Base-by-base conservation (phyloP, 129 eudicot species). In the Solidago caesia region DNA sequence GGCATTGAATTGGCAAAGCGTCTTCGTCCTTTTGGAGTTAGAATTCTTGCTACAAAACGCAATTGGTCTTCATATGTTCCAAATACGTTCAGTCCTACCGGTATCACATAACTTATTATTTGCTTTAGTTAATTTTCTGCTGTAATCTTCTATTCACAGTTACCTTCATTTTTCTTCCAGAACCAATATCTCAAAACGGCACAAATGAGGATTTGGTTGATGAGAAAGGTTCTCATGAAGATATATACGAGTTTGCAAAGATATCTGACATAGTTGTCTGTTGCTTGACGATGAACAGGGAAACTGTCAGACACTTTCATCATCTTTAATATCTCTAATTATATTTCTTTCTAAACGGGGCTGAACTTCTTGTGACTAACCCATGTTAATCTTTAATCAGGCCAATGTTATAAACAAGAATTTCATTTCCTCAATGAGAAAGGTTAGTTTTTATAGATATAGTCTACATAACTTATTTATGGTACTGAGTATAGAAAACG, bases 21-120 rank as follows among this genome's bases (percentile, higher is more conserved):
- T 64, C 79, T 90, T 82, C 87, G 85, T 65, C 97, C 97, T 64
- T 94, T 94, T 88, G 98, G 88, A 75, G 98, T 94, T 27, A 85
- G 82, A 67, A 85, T 94, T 69, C 77, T 90, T 75, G 98, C 98
- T 61, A 94, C 97, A 64, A 94, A 94, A 85, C 84, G 97, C 66
- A 90, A 67, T 85, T 94, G 97, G 98, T 25, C 49, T 27, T 79
- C 87, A 10, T 46, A 62, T 78, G 64, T 49, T 43, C 78, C 61
- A 45, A 69, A 67, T 67, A 41, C 80, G 66, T 14, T 41, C 80
- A 21, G 73, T 13, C 14, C 68, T 64, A 58, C 74, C 59, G 88
- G 85, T 82, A 74, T 70, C 73, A 39, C 29, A 63, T 21, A 49
- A 42, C 29, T 5, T 72, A 45, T 15, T 41, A 64, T 48, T 67